A percentile compares a stretch with the other conserved stretches of the same genome.
Evolutionary conservation across 768 basidiomycete species (phyloP).

Genomic region (Rhizopogon roseolus): DNA sequence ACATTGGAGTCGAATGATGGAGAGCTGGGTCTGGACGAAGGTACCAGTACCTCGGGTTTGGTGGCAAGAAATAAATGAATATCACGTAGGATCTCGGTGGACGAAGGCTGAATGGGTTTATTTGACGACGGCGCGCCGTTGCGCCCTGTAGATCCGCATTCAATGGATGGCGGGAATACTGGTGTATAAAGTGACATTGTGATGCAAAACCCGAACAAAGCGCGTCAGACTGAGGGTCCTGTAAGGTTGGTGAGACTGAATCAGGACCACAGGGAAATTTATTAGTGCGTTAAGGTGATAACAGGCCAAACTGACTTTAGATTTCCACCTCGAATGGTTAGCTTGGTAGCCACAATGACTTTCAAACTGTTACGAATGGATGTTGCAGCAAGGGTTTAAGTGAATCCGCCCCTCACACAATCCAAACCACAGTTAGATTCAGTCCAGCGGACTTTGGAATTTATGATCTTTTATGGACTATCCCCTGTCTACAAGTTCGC

Average conservation of each 20-base stretch:
- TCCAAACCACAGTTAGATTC: too few relatives aligned
- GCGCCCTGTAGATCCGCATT: neutral
- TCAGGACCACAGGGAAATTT: too few relatives aligned
- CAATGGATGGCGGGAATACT: constrained; percentile 22
- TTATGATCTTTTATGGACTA: neutral
- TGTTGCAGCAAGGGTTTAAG: too few relatives aligned
- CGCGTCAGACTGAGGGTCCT: neutral
- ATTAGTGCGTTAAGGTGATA: neutral
- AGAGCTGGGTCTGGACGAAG: constrained; percentile 30
- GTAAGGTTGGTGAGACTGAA: neutral
- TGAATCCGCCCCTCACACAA: too few relatives aligned
- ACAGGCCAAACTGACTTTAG: neutral
- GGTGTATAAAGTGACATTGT: constrained; percentile 31
- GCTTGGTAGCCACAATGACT: neutral
- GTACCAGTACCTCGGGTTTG: constrained; percentile 26
- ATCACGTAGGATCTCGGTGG: constrained; percentile 24
- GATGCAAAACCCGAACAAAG: neutral
- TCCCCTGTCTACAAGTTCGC: neutral
- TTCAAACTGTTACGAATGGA: too few relatives aligned
- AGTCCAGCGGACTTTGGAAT: neutral
- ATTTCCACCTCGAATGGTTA: neutral
- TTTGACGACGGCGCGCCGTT: constrained; percentile 6
- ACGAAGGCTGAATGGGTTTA: constrained; percentile 3
- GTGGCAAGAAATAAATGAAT: constrained; percentile 28
- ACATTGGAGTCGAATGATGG: constrained; percentile 23